A percentile compares a stretch with the other conserved stretches of the same genome.
phyloP scores from a whole-genome alignment of 495 filamentous ascomycete species.

The Penicillium daleae region DNA sequence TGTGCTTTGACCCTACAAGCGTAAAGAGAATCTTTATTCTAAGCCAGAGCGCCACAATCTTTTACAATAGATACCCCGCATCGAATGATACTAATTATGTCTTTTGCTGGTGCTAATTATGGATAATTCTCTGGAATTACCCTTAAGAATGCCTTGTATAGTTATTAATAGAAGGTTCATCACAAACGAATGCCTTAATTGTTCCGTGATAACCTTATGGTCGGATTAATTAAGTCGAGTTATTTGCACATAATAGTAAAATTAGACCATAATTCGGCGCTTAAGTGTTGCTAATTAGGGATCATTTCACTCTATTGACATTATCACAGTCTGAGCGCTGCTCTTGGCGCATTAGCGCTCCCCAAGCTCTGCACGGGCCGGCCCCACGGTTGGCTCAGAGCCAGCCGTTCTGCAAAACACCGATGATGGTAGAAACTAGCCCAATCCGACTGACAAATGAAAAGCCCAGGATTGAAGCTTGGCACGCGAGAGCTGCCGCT shows the following conservation, averaged over 20 bases:
- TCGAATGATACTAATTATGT: background rate
- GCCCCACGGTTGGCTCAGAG: constrained; percentile 19
- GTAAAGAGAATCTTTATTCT: background rate
- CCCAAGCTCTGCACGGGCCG: constrained; percentile 15
- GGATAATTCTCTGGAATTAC: background rate
- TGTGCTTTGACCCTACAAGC: background rate
- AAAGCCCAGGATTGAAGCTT: constrained; percentile 16
- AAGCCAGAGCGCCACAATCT: background rate
- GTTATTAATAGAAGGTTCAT: background rate
- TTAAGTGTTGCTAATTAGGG: constrained; percentile 42
- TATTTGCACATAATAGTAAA: background rate
- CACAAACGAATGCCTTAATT: too few relatives aligned
- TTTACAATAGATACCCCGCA: background rate
- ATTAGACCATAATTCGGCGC: constrained; percentile 20
- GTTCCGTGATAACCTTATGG: background rate
- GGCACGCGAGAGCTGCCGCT: constrained; percentile 16
- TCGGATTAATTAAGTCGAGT: background rate
- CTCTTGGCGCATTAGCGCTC: constrained; percentile 10
- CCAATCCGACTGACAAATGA: constrained; percentile 6
- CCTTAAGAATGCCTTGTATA: background rate
- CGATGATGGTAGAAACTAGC: background rate
- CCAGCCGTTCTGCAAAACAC: constrained; percentile 2
- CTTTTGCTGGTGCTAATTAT: background rate
- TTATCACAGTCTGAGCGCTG: constrained; percentile 9
- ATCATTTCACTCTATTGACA: background rate